Evolutionary conservation across 2,329 filamentous ascomycete species (phyloP), one percentile per base, ranked within the genome.

Genomic region (Ophiosphaerella narmari): DNA sequence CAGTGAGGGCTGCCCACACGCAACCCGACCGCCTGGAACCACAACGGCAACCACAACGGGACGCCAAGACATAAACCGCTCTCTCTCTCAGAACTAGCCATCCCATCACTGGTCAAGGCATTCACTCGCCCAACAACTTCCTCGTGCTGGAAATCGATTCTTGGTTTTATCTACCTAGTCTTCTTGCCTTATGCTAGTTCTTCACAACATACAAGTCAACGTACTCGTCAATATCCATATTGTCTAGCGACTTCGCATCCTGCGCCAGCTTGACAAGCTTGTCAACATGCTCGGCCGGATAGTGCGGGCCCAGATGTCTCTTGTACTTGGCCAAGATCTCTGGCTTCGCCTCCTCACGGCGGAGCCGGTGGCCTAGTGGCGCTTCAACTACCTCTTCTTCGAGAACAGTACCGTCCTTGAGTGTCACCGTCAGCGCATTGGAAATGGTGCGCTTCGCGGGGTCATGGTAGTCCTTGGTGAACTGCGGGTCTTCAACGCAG

Each of bases 261-360:
- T 87, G 84, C 63, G 89, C 89, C 44, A 97, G 79, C 60, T 90
- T 82, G 43, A 97, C 82, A 46, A 99, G 82, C 78, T 94, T 82
- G 78, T 93, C 84, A 43, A 97, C 90, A 70, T 87, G 86, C 41
- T 82, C 80, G 72, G 89, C 82, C 54, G 85, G 80, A 76, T 89
- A 95, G 80, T 97, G 93, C 46, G 89, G 89, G 66, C 83, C 84
- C 43, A 97, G 80, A 77, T 99, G 94, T 73, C 90, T 87, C 86
- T 92, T 88, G 81, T 91, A 99, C 83, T 99, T 99, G 75, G 86
- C 86, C 65, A 97, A 79, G 65, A 99, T 97, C 77, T 96, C 90
- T 51, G 94, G 94, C 85, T 97, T 97, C 65, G 94, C 94, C 83
- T 99, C 94, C 67, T 97, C 92, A 67, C 93, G 86, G 60, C 94